Conservation (phyloP, 73 alveolate species). For the Paramecium bursaria region DNA sequence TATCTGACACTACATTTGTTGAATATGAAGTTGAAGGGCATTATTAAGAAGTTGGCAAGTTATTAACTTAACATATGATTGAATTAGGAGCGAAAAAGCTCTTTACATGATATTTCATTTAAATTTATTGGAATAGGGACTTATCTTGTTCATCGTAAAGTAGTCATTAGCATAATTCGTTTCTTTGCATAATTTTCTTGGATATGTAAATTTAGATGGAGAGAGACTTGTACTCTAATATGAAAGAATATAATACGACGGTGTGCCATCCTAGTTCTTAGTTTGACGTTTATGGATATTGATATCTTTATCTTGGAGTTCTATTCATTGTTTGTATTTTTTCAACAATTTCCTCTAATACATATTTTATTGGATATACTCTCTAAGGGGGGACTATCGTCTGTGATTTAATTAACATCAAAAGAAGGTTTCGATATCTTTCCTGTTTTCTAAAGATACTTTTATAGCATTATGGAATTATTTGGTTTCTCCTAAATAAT, state of each 20-base stretch:
- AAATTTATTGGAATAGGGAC: constrained; percentile 68
- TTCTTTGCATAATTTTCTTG: constrained; percentile 66
- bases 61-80: background rate
- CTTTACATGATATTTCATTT: constrained; percentile 44
- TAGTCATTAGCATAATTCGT: constrained; percentile 70
- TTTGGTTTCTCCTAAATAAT: constrained; percentile 60
- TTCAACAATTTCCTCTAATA: constrained; percentile 55
- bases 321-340: constrained; percentile 63
- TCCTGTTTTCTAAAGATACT: constrained; percentile 54
- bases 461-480: constrained; percentile 48
- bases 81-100: constrained; percentile 24
- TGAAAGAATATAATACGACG: background rate
- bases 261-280: constrained; percentile 68
- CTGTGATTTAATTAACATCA: constrained; percentile 58
- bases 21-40: constrained; percentile 17
- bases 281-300: constrained; percentile 66
- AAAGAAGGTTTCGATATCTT: constrained; percentile 44
- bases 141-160: constrained; percentile 58
- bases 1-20: constrained; percentile 27
- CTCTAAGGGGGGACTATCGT: constrained; percentile 52
- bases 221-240: background rate
- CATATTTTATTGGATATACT: background rate
- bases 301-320: constrained; percentile 66
- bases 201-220: constrained; percentile 63
- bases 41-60: background rate